Percentiles rank a stretch among this genome's conserved stretches.
phyloP scores from a whole-genome alignment of 2,329 filamentous ascomycete species.

The Colletotrichum scovillei region DNA sequence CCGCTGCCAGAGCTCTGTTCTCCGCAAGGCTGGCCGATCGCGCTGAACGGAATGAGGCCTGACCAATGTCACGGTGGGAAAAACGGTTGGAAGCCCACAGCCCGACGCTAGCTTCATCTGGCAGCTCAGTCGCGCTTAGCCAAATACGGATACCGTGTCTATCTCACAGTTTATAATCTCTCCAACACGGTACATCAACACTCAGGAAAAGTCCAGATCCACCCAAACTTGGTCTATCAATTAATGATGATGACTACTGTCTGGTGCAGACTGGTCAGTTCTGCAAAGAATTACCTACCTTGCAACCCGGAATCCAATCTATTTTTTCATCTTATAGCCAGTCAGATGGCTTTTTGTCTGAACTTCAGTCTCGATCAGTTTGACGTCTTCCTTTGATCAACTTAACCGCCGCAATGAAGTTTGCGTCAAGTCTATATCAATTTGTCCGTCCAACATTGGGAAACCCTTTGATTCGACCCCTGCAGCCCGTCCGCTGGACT shows the following conservation, averaged over 20 bases:
- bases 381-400: background rate
- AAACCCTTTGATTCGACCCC: background rate
- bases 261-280: background rate
- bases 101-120: constrained; percentile 1
- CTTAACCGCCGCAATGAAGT: background rate
- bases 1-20: background rate
- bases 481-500: constrained; percentile 22
- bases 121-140: background rate
- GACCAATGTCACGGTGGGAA: constrained; percentile 13
- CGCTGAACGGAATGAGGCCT: constrained; percentile 1
- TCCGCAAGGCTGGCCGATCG: constrained; percentile 6
- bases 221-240: background rate
- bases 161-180: background rate
- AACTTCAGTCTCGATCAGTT: background rate
- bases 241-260: background rate
- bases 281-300: background rate
- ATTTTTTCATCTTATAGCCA: background rate
- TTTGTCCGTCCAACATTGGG: background rate
- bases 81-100: constrained; percentile 1
- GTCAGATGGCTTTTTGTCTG: background rate
- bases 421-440: background rate
- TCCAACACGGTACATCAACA: background rate
- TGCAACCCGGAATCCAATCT: background rate
- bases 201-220: background rate
- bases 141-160: background rate